A percentile compares a stretch with the other conserved stretches of the same genome.
These are phyloP conservation scores for Podaxis sp. DNA, from an alignment of 768 basidiomycete species.

Conservation along the genomic window DNA sequence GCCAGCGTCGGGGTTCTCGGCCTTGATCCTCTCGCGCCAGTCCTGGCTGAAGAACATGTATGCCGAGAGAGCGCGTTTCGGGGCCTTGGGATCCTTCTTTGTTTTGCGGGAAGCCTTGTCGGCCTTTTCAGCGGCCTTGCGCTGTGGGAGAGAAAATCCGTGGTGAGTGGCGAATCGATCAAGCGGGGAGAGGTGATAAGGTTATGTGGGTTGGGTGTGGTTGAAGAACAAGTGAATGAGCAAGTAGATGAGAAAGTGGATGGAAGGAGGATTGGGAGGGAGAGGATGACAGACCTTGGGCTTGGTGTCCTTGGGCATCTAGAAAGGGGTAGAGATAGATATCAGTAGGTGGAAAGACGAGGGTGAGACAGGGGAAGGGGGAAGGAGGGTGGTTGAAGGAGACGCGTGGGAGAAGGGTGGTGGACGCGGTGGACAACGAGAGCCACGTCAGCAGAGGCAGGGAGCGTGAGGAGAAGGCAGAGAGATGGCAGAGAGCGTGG, in stretches of 20 bases:
- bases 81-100: slow-evolving; percentile 82
- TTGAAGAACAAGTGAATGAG: slow-evolving; percentile 11
- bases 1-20: slow-evolving; percentile 91
- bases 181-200: background rate
- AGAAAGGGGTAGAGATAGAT: slow-evolving; percentile 12
- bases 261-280: background rate
- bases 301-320: slow-evolving; percentile 85
- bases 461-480: background rate
- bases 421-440: slow-evolving; percentile 6
- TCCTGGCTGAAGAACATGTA: slow-evolving; percentile 99
- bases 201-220: background rate
- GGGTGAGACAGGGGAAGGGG: background rate
- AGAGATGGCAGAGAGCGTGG: background rate
- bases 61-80: slow-evolving; percentile 91
- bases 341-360: background rate
- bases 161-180: slow-evolving; percentile 15
- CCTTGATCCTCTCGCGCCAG: slow-evolving; percentile 93
- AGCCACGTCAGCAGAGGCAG: background rate
- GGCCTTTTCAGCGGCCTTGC: slow-evolving; percentile 75
- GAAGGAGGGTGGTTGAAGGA: no score
- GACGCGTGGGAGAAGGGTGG: background rate
- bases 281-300: slow-evolving; percentile 49
- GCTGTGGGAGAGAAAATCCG: slow-evolving; percentile 36
- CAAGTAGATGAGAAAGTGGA: slow-evolving; percentile 10
- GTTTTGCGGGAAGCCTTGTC: slow-evolving; percentile 58